Evolutionary conservation across 2,329 filamentous ascomycete species (phyloP), one percentile per base, ranked within the genome.

Genomic region (Stemphylium vesicarium): DNA sequence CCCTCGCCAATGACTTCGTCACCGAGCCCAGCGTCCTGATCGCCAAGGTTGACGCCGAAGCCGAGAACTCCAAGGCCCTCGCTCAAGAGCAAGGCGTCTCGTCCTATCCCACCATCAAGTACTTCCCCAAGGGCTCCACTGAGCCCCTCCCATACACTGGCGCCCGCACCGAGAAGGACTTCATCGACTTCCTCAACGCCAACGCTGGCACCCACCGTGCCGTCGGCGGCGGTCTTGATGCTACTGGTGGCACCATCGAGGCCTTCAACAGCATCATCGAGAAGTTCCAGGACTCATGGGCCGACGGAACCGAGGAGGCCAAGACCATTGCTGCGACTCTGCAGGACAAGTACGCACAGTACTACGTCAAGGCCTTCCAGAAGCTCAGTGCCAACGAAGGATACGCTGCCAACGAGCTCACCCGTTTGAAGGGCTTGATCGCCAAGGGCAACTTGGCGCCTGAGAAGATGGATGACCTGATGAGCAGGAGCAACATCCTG

Each of bases 101-200:
- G 50, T 91, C 89, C 32, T 99, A 96, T 84, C 95, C 95, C 44
- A 99, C 95, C 60, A 96, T 99, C 82, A 96, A 96, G 82, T 99
- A 89, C 85, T 99, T 97, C 85, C 85, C 92, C 65, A 90, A 89
- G 76, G 93, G 92, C 66, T 90, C 87, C 72, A 90, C 84, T 61
- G 86, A 89, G 71, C 77, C 87, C 40, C 83, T 88, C 67, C 73
- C 81, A 40, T 99, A 97, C 84, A 79, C 82, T 49, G 88, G 90
- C 57, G 90, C 85, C 59, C 93, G 95, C 64, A 81, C 82, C 44
- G 92, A 97, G 81, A 81, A 84, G 41, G 89, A 87, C 62, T 81
- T 99, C 37, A 77, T 98, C 64, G 77, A 84, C 4, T 99, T 89
- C 80, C 75, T 99, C 78, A 99, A 99, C 82, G 83, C 87, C 67